phyloP scores from a whole-genome alignment of 2,329 filamentous ascomycete species.

The Fusarium lyarnte region DNA sequence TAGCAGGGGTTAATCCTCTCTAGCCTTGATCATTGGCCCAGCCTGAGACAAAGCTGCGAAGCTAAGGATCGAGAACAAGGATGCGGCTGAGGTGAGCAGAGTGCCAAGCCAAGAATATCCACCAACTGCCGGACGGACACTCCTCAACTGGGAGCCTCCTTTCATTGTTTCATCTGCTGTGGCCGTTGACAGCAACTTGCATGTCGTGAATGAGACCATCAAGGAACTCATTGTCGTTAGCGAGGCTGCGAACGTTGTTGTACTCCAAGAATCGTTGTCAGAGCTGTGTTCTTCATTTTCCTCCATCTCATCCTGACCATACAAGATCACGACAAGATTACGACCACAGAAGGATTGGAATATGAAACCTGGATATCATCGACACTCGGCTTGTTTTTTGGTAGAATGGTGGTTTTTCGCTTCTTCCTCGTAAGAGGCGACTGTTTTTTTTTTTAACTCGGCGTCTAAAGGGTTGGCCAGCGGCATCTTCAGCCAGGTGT shows the following conservation, averaged over 20 bases:
- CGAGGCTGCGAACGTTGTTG: not conserved
- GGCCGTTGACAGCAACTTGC: not conserved
- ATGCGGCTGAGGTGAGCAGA: constrained; percentile 16
- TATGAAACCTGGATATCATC: fast-evolving
- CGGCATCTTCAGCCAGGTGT: not conserved
- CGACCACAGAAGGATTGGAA: no score
- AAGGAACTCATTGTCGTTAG: not conserved
- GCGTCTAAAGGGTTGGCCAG: not conserved
- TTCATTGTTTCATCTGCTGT: not conserved
- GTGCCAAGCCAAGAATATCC: constrained; percentile 1
- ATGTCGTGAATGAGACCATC: not conserved
- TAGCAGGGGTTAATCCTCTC: not conserved
- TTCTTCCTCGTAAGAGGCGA: not conserved
- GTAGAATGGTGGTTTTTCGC: not conserved
- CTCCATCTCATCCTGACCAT: not conserved
- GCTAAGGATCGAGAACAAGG: constrained; percentile 4
- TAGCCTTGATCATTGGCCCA: not conserved
- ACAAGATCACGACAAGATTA: not conserved
- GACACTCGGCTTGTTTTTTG: no score
- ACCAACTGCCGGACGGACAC: not conserved
- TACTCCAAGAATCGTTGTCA: not conserved
- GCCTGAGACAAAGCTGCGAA: not conserved
- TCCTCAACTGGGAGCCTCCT: not conserved
- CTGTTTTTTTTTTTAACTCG: no score
- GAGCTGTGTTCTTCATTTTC: not conserved